A percentile compares a stretch with the other conserved stretches of the same genome.
Evolutionary conservation across 768 basidiomycete genomes (phyloP).

Genomic region (Neoboletus magnificus): DNA sequence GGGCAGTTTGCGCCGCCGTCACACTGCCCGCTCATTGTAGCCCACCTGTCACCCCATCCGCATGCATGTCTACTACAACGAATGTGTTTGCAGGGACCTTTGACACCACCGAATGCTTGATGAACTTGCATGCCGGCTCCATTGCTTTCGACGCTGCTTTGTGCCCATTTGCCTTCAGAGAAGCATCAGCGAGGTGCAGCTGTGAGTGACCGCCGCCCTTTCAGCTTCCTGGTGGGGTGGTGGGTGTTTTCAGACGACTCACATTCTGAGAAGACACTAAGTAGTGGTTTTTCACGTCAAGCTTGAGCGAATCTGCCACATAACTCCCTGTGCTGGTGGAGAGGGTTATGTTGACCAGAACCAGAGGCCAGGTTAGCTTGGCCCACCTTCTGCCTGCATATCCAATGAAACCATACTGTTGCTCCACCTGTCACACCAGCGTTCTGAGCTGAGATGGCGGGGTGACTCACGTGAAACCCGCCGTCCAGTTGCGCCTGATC

Average conservation of each 20-base stretch:
- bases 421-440: no score
- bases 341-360: background rate
- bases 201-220: no score
- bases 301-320: background rate
- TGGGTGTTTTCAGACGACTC: no score
- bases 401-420: background rate
- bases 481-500: accelerated
- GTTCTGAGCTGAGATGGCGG: background rate
- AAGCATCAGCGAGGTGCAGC: background rate
- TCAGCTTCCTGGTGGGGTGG: no score
- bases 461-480: background rate
- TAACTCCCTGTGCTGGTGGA: background rate
- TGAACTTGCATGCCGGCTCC: background rate
- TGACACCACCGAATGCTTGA: background rate
- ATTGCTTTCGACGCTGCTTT: background rate
- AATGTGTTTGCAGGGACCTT: background rate
- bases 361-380: background rate
- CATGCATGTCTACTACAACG: background rate
- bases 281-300: background rate
- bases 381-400: background rate
- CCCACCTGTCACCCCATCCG: background rate
- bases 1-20: accelerated
- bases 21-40: background rate
- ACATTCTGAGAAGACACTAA: background rate
- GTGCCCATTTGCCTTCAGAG: background rate